These are phyloP conservation scores for Lippia alba DNA, from an alignment of 305 asterid genomes.

Conservation along the genomic window DNA sequence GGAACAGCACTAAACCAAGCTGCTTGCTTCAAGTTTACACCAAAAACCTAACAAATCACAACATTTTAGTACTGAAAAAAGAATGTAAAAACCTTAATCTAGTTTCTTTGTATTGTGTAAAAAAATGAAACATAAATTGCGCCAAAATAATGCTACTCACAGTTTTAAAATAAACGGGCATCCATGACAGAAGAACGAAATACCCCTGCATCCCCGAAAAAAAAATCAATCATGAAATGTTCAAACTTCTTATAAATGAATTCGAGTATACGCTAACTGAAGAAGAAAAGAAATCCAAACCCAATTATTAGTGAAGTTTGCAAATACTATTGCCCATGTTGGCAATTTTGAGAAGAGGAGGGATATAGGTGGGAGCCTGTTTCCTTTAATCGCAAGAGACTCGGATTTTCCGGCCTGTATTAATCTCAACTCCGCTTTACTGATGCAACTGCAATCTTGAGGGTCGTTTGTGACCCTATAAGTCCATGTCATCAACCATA, in stretches of 20 bases:
- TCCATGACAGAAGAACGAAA: conserved; percentile 96
- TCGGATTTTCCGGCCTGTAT: conserved; percentile 87
- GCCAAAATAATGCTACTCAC: conserved; percentile 48
- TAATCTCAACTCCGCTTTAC: conserved; percentile 65
- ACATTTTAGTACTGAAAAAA: background rate
- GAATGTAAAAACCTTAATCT: too few relatives aligned
- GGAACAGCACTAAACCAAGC: conserved; percentile 99
- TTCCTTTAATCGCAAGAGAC: conserved; percentile 49
- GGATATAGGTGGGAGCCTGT: conserved; percentile 61
- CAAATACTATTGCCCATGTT: conserved; percentile 89
- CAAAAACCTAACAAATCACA: conserved; percentile 59
- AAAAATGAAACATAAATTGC: background rate
- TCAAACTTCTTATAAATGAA: background rate
- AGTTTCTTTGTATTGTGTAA: background rate
- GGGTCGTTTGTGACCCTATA: conserved; percentile 69
- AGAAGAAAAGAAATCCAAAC: conserved; percentile 39
- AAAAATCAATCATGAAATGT: conserved; percentile 12
- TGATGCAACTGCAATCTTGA: conserved; percentile 63
- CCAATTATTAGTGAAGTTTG: conserved; percentile 89
- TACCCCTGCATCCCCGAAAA: conserved; percentile 74
- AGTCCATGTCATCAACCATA: conserved; percentile 76
- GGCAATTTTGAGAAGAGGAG: conserved; percentile 81
- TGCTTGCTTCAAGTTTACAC: conserved; percentile 92
- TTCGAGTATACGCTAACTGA: background rate
- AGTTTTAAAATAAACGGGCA: conserved; percentile 95